Base-by-base conservation (phyloP, 345 rosid species). In the Pugionium dolabratum region DNA sequence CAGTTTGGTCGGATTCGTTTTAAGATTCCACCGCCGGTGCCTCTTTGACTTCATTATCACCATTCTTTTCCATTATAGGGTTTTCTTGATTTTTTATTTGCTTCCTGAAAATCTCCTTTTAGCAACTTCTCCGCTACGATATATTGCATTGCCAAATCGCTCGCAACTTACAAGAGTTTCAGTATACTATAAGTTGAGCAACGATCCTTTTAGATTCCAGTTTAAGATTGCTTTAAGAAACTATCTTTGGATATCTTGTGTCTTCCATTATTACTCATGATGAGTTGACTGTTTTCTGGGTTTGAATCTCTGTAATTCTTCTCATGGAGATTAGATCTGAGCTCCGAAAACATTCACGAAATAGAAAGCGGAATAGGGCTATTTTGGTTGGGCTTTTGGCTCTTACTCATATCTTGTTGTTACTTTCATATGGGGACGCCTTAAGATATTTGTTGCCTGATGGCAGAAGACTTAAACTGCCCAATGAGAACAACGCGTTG, bases 361-460 rank as follows among this genome's bases (percentile, higher is more conserved):
- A 39, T 58, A 80, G 83, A 74, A 81, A 71, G 41, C 64, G 42
- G 59, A 87, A 81, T 79, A 84, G 93, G 91, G 74, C 75, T 63
- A 53, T 83, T 36, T 46, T 87, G 36, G 81, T 87, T 46, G 84
- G 40, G 45, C 35, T 67, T 10, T 72, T 89, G 66, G 84, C 86
- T 62, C 32, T 83, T 32, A 79, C 89, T 67, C 85, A 92, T 71
- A 34, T 84, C 47, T 50, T 82, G 59, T 49, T 86, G 72, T 75
- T 92, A 62, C 95, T 63, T 56, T 63, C 69, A 25, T 62, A 54
- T 26, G 69, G 75, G 4, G 40, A 52, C 18, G 18, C 18, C 18
- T 18, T 18, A 42, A 59, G 86, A 71, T 84, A 80, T 62, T 65
- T 84, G 9, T 75, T 85, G 75, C 86, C 85, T 72, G 90, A 95